A percentile compares a stretch with the other conserved stretches of the same genome.
phyloP scores from a whole-genome alignment of 2,329 filamentous ascomycete species.

The Lachnellula arida region DNA sequence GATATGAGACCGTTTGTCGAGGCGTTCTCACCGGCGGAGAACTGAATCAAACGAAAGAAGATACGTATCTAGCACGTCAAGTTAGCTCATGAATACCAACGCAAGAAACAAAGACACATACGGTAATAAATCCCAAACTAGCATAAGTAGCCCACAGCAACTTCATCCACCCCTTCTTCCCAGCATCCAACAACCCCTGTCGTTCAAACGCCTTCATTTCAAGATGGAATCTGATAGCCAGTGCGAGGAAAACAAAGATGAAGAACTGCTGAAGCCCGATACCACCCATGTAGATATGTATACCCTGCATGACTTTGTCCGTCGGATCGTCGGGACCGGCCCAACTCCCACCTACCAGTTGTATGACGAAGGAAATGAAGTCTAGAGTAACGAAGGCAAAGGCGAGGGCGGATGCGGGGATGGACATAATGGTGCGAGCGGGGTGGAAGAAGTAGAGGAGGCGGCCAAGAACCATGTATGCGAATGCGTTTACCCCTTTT shows the following conservation, averaged over 20 bases:
- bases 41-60: conserved; percentile 56
- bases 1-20: conserved; percentile 40
- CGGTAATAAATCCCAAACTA: conserved; percentile 18
- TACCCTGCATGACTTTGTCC: conserved; percentile 8
- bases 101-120: conserved; percentile 2
- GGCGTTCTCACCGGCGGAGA: conserved; percentile 36
- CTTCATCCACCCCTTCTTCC: conserved; percentile 7
- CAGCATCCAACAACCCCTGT: not conserved
- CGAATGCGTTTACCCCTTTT: conserved; percentile 28
- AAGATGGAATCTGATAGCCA: conserved; percentile 17
- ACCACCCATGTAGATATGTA: conserved; percentile 24
- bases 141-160: conserved; percentile 16
- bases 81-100: not conserved
- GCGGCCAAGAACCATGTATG: conserved; percentile 26
- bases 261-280: conserved; percentile 24
- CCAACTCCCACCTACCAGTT: conserved; percentile 28
- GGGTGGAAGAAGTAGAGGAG: conserved; percentile 32
- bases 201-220: conserved; percentile 6
- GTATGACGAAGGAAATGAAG: conserved; percentile 32
- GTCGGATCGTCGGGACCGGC: conserved; percentile 5
- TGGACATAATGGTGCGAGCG: conserved; percentile 27
- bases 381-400: conserved; percentile 42
- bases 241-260: conserved; percentile 18
- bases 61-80: conserved; percentile 43
- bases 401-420: conserved; percentile 34